Percentiles rank a stretch among this genome's conserved stretches.
These are phyloP conservation scores for Verruconis gallopava DNA, from an alignment of 2,329 filamentous ascomycete species.

Conservation along the genomic window DNA sequence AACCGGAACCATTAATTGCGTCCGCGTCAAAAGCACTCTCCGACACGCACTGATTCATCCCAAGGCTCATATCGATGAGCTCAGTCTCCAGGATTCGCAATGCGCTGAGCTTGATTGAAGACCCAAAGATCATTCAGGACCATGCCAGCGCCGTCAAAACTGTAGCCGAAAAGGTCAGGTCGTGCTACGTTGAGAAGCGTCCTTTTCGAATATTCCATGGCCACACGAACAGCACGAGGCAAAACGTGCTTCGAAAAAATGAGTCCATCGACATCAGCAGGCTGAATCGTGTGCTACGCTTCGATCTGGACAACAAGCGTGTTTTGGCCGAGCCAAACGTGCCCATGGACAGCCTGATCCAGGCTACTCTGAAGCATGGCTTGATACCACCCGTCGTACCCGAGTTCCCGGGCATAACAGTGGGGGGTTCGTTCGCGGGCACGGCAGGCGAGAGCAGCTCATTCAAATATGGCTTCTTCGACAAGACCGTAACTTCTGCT, in stretches of 20 bases:
- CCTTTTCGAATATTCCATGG: conserved; percentile 68
- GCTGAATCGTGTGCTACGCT: conserved; percentile 47
- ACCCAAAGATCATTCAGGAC: conserved; percentile 20
- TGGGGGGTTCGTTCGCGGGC: conserved; percentile 54
- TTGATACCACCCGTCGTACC: conserved; percentile 54
- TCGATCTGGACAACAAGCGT: conserved; percentile 41
- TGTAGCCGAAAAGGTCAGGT: conserved; percentile 34
- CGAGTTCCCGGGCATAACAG: conserved; percentile 62
- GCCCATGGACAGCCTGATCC: conserved; percentile 51
- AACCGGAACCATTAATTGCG: too few relatives aligned
- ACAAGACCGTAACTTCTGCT: conserved; percentile 47
- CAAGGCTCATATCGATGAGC: too few relatives aligned
- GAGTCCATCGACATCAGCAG: conserved; percentile 54
- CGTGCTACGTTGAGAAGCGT: conserved; percentile 38
- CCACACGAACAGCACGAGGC: conserved; percentile 62
- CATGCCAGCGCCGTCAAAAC: conserved; percentile 31
- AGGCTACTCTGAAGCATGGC: conserved; percentile 41
- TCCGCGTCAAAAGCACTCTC: too few relatives aligned
- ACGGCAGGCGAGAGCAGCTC: conserved; percentile 56
- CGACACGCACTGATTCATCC: too few relatives aligned
- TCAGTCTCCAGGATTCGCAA: neutral
- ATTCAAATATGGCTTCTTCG: conserved; percentile 56
- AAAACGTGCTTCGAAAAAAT: conserved; percentile 28
- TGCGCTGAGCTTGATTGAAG: conserved; percentile 25
- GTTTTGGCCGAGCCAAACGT: conserved; percentile 58